phyloP scores from a whole-genome alignment of 31 red algal genomes.

The Porphyra umbilicalis region DNA sequence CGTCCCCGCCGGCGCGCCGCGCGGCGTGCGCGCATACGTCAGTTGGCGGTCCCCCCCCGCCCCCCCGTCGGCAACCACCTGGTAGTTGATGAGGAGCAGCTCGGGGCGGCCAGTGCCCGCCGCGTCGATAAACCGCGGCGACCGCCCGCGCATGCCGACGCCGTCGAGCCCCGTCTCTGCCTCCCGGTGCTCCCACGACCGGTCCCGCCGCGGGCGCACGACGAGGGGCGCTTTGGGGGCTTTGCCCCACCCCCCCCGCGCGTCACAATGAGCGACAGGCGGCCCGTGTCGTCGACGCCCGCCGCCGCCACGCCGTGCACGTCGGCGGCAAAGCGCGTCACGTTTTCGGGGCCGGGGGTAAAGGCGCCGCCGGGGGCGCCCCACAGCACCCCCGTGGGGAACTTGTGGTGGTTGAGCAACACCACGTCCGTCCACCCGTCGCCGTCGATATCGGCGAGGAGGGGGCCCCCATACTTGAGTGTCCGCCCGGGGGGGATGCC shows the following conservation, averaged over 20 bases:
- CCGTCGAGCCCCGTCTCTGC: background rate
- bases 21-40: background rate
- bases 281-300: background rate
- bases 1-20: too few species aligned
- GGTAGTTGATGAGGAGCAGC: background rate
- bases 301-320: background rate
- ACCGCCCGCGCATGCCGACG: background rate
- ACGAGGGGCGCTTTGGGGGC: background rate
- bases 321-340: background rate
- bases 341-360: background rate
- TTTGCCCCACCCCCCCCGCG: background rate
- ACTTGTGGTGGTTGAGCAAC: slow-evolving; percentile 42
- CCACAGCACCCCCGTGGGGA: background rate
- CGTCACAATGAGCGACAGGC: background rate
- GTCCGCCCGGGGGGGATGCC: background rate
- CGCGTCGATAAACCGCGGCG: background rate
- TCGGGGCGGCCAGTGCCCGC: background rate
- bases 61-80: too few species aligned
- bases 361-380: background rate
- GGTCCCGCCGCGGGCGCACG: background rate
- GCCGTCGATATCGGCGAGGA: slow-evolving; percentile 41
- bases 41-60: background rate
- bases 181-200: background rate
- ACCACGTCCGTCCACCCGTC: slow-evolving; percentile 52
- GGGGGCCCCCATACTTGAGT: slow-evolving; percentile 40